phyloP scores from a whole-genome alignment of 2,329 filamentous ascomycete genomes.

The Coleophoma crateriformis region DNA sequence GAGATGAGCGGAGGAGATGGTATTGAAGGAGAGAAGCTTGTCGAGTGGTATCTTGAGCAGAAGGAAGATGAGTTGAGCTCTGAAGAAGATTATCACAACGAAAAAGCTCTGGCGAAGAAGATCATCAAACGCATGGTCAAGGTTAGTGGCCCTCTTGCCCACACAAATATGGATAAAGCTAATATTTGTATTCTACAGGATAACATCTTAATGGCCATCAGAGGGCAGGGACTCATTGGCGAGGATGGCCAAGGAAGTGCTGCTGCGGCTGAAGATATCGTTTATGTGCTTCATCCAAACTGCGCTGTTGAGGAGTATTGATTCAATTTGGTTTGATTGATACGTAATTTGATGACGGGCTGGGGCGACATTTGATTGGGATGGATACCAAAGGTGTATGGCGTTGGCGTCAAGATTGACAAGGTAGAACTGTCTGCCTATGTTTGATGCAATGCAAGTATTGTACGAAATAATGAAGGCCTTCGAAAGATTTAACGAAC shows the following conservation, averaged over 20 bases:
- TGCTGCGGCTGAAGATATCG: constrained; percentile 41
- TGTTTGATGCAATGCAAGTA: not conserved
- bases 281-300: constrained; percentile 93
- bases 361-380: not conserved
- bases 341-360: too few relatives aligned
- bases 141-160: constrained; percentile 45
- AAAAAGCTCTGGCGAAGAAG: constrained; percentile 70
- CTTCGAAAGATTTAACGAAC: not conserved
- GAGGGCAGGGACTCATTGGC: constrained; percentile 51
- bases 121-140: constrained; percentile 95
- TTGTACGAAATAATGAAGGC: not conserved
- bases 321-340: not conserved
- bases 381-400: constrained; percentile 7
- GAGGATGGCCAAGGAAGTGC: constrained; percentile 40
- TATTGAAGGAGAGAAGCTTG: constrained; percentile 73
- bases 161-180: constrained; percentile 41
- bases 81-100: constrained; percentile 74
- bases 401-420: constrained; percentile 1
- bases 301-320: constrained; percentile 64
- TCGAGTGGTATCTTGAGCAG: constrained; percentile 89
- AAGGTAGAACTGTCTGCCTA: not conserved
- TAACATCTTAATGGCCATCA: constrained; percentile 80
- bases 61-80: constrained; percentile 76
- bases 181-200: constrained; percentile 52
- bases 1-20: constrained; percentile 73